phyloP scores from a whole-genome alignment of 768 basidiomycete genomes.

The Fibroporia radiculosa region DNA sequence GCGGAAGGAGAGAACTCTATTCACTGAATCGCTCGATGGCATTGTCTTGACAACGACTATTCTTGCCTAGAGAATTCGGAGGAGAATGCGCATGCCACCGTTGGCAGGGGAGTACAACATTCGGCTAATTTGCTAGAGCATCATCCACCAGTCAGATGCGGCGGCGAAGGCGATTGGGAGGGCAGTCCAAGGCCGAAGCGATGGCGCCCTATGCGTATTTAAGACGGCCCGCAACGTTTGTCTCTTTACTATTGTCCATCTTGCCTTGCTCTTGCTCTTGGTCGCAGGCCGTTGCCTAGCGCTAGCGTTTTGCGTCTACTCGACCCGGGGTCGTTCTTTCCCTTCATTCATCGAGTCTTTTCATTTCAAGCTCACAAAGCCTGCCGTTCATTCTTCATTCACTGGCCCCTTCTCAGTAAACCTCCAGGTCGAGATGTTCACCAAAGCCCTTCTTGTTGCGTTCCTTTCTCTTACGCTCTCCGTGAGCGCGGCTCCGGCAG shows the following conservation, averaged over 20 bases:
- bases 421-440: constrained; percentile 32
- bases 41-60: constrained; percentile 1
- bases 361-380: constrained; percentile 24
- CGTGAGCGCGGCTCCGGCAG: constrained; percentile 14
- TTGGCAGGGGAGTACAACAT: constrained; percentile 4
- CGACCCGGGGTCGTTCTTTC: constrained; percentile 49
- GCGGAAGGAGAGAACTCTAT: too few relatives aligned
- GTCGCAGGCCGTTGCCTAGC: constrained; percentile 33
- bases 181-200: not conserved
- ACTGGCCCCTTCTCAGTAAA: constrained; percentile 16
- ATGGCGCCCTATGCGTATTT: not conserved
- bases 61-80: not conserved
- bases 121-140: not conserved
- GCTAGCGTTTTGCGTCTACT: constrained; percentile 38
- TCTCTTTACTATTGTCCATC: constrained; percentile 17
- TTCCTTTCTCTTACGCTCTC: constrained; percentile 34
- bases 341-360: constrained; percentile 20
- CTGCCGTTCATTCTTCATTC: constrained; percentile 23
- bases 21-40: too few relatives aligned
- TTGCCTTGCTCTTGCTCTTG: constrained; percentile 18
- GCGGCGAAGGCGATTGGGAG: not conserved
- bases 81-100: not conserved
- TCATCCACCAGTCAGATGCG: constrained; percentile 5
- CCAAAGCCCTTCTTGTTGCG: constrained; percentile 31
- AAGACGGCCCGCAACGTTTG: constrained; percentile 12